A percentile compares a stretch with the other conserved stretches of the same genome.
phyloP scores from a whole-genome alignment of 1,284 basidiomycete species.

The Ceratobasidium sp. region DNA sequence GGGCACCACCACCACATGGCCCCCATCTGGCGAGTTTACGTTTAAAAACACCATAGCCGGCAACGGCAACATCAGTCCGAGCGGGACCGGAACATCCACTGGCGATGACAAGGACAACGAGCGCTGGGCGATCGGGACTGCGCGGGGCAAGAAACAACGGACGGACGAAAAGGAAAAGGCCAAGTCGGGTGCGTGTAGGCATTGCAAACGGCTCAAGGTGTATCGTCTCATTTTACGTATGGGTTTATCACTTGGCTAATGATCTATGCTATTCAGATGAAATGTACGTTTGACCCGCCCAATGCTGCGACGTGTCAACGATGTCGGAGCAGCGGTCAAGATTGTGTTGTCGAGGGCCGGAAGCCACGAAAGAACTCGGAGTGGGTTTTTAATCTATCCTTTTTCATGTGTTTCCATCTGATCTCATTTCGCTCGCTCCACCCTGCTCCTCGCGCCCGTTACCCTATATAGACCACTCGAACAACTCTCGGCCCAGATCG shows the following conservation, averaged over 20 bases:
- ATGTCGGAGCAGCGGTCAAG: conserved; percentile 53
- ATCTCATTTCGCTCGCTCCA: not conserved
- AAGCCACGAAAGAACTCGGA: conserved; percentile 59
- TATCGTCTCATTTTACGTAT: conserved; percentile 45
- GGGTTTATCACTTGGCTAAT: not conserved
- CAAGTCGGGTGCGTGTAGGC: conserved; percentile 78
- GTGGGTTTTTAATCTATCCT: not conserved
- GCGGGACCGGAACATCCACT: not conserved
- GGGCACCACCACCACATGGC: not conserved
- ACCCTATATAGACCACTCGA: conserved; percentile 29
- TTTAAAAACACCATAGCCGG: not conserved
- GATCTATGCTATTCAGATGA: conserved; percentile 62
- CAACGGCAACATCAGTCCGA: not conserved
- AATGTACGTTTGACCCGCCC: conserved; percentile 73
- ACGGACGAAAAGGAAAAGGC: conserved; percentile 11
- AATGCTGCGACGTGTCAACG: conserved; percentile 65
- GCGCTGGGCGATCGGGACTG: conserved; percentile 4
- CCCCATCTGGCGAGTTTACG: not conserved
- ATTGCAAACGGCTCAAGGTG: conserved; percentile 85
- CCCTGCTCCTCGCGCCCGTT: not conserved
- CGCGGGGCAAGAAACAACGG: not conserved
- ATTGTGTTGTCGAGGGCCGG: conserved; percentile 79
- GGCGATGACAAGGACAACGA: not conserved
- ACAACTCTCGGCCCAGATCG: conserved; percentile 23
- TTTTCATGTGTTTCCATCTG: not conserved